Conservation (phyloP, 108 stramenopile species). For the Stephanodiscus minutulus region DNA sequence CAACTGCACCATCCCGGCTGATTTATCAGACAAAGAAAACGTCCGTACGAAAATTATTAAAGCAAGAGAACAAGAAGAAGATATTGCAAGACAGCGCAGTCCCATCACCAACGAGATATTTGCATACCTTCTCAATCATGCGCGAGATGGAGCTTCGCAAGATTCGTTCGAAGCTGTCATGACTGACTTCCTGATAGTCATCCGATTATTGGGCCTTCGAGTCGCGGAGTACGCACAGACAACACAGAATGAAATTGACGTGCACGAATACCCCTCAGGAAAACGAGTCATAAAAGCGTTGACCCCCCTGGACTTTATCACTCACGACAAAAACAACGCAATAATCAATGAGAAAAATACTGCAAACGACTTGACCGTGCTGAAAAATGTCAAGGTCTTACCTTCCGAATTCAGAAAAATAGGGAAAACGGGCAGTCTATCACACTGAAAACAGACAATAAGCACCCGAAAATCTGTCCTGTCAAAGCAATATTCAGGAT, state of each 20-base stretch:
- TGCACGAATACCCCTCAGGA: conserved; percentile 4
- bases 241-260: background rate
- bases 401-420: conserved; percentile 15
- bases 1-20: background rate
- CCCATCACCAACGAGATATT: background rate
- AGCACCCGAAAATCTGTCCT: background rate
- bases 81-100: background rate
- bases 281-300: conserved; percentile 10
- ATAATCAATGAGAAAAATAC: no score
- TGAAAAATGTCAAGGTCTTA: background rate
- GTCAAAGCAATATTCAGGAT: background rate
- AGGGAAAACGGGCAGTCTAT: conserved; percentile 1
- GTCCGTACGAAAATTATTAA: background rate
- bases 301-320: background rate
- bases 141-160: no score
- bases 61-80: background rate
- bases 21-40: background rate
- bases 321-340: background rate
- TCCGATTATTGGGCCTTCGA: background rate
- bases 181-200: no score
- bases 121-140: no score
- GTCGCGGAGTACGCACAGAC: conserved; percentile 4
- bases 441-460: background rate
- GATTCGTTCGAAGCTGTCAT: no score
- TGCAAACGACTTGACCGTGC: background rate